phyloP scores from a whole-genome alignment of 805 yeast genomes.

The Komagataella populi region DNA sequence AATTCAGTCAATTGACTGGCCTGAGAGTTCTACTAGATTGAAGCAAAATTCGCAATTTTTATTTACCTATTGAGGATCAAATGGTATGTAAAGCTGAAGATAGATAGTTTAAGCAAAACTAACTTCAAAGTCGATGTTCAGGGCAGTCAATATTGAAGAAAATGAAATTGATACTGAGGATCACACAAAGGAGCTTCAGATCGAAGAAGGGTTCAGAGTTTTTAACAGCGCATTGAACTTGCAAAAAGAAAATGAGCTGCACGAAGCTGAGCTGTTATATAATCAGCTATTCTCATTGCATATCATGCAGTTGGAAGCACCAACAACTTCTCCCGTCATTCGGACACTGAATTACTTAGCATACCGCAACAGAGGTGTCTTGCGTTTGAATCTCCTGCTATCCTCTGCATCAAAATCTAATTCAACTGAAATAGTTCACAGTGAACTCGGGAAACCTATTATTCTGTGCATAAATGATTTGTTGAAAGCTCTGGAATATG shows the following conservation, averaged over 20 bases:
- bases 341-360: slow-evolving; percentile 65
- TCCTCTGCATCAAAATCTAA: slow-evolving; percentile 4
- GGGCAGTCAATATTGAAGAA: slow-evolving; percentile 67
- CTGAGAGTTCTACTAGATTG: not conserved
- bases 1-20: not conserved
- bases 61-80: not conserved
- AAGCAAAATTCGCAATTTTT: not conserved
- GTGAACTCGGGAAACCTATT: slow-evolving; percentile 2
- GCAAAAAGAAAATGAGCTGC: slow-evolving; percentile 38
- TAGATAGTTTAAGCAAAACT: not conserved
- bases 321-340: slow-evolving; percentile 49
- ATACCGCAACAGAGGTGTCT: slow-evolving; percentile 70
- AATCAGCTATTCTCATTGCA: slow-evolving; percentile 53
- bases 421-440: slow-evolving; percentile 3
- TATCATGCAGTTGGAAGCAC: slow-evolving; percentile 34
- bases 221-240: slow-evolving; percentile 57
- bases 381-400: slow-evolving; percentile 32
- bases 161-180: slow-evolving; percentile 77
- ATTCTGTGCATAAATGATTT: slow-evolving; percentile 41
- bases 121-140: slow-evolving; percentile 42
- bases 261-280: slow-evolving; percentile 40
- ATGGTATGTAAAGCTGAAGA: not conserved
- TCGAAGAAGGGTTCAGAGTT: slow-evolving; percentile 69
- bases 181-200: slow-evolving; percentile 82
- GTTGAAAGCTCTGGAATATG: slow-evolving; percentile 47